Base-by-base conservation (phyloP, 495 filamentous ascomycete species). In the Tuber microsphaerosporum region DNA sequence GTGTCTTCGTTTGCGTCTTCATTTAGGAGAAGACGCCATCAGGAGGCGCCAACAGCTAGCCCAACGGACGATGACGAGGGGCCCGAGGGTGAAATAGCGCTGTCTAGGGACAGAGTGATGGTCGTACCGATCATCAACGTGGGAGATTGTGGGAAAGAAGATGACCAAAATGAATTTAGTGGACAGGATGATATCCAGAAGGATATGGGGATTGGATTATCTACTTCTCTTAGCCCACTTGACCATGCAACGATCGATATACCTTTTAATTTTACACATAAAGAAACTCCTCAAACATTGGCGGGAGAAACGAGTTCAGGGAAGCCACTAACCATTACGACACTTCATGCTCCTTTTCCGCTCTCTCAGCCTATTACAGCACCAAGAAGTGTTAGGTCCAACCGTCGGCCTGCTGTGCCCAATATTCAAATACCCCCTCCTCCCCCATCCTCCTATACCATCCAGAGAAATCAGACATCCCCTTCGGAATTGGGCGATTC, bases 1-100 rank as follows among this genome's bases (percentile, higher is more conserved):
- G 73, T 79, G 77, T 75, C 77, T 51, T 79, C 77, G 61, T 61
- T 79, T 71, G 65, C 65, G 39, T 76, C 56, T 79, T 79, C 77
- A 22, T 61, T 70, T 42, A 79, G 46, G 70, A 79, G 73, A 31
- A 70, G 78, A 17, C 34, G 70, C 39, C 56, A 69, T 65, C 70
- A 45, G 70, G 69, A 46, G n/a, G 70, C 69, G 46, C 69, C 77
- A 31, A 70, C 73, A 43, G 70, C 75, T 26, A 70, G 74, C 65
- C 71, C 73, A 6, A 43, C 39, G 14, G 56, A 76, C 6, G 37
- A 56, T 48, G 61, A 34, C 14, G 71, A 70, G 37, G 73, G 70
- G 39, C 77, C 71, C n/a, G 56, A 65, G 56, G 56, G 56, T 34
- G 56, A 34, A 34, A 34, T 65, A 65, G 26, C 56, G 56, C 56